These are phyloP conservation scores for Microthyrium microscopicum DNA, from an alignment of 2,329 filamentous ascomycete genomes.

Conservation along the genomic window DNA sequence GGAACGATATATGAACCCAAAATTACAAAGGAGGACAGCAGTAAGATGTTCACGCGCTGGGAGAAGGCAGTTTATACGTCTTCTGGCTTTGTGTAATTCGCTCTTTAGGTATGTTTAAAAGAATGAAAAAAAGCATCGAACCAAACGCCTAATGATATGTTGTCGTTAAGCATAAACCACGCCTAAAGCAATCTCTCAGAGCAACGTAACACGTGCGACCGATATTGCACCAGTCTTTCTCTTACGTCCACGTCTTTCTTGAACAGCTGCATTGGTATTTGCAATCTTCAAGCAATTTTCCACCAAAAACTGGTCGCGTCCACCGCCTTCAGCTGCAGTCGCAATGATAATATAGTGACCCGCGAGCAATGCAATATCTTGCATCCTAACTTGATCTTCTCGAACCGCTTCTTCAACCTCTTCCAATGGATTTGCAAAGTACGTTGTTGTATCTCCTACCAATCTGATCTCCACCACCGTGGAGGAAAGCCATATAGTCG, in stretches of 20 bases:
- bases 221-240: too few species aligned
- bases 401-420: slow-evolving; percentile 7
- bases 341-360: slow-evolving; percentile 10
- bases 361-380: slow-evolving; percentile 8
- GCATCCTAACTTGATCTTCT: slow-evolving; percentile 8
- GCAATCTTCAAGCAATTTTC: too few species aligned
- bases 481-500: slow-evolving; percentile 1
- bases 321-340: too few species aligned
- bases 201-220: too few species aligned
- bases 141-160: too few species aligned
- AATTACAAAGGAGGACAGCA: slow-evolving; percentile 40
- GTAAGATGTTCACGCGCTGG: slow-evolving; percentile 53
- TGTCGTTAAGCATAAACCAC: too few species aligned
- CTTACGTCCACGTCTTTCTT: too few species aligned
- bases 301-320: too few species aligned
- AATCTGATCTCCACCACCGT: slow-evolving; percentile 2
- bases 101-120: neutral
- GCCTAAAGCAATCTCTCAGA: too few species aligned
- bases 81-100: slow-evolving; percentile 35
- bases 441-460: slow-evolving; percentile 3
- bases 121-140: too few species aligned
- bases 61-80: slow-evolving; percentile 65
- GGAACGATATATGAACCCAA: slow-evolving; percentile 56
- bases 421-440: slow-evolving; percentile 8
- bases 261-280: too few species aligned